Conservation (phyloP, 2,329 filamentous ascomycete species). For the Alternaria tenuissima region DNA sequence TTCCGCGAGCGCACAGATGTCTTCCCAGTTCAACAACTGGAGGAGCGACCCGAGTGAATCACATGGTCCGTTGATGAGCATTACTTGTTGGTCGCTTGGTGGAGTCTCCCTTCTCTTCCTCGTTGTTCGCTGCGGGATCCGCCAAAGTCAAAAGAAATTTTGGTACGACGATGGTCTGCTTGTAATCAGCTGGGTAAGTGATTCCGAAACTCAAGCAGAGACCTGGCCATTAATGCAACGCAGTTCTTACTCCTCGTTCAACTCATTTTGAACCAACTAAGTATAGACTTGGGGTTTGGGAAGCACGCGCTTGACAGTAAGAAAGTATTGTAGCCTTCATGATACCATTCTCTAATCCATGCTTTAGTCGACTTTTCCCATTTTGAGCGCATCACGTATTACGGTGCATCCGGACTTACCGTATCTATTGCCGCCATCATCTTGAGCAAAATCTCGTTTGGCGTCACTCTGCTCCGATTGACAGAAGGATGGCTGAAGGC, state of each 20-base stretch:
- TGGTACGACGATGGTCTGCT: conserved; percentile 10
- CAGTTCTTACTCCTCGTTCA: conserved; percentile 5
- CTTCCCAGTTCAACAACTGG: conserved; percentile 8
- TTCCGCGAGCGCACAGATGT: conserved; percentile 2
- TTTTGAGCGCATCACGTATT: conserved; percentile 11
- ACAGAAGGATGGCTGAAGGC: conserved; percentile 15
- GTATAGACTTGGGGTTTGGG: conserved; percentile 7
- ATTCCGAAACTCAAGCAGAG: neutral
- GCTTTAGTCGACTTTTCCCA: conserved; percentile 2
- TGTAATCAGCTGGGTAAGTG: conserved; percentile 10
- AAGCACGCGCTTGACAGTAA: conserved; percentile 14
- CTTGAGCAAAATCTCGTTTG: conserved; percentile 24
- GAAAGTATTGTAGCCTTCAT: neutral
- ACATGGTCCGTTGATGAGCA: conserved; percentile 6
- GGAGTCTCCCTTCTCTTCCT: conserved; percentile 7
- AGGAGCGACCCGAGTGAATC: conserved; percentile 8
- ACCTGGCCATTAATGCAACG: neutral
- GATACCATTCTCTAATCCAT: neutral
- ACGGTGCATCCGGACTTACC: conserved; percentile 9
- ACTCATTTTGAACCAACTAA: conserved; percentile 2
- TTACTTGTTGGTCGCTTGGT: conserved; percentile 1
- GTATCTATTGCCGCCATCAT: conserved; percentile 5
- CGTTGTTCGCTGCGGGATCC: conserved; percentile 1
- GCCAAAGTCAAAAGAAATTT: conserved; percentile 4
- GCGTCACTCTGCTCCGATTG: conserved; percentile 19